Percentiles rank a stretch among this genome's conserved stretches.
These are phyloP conservation scores for Lactarius indigo DNA, from an alignment of 768 basidiomycete species.

Conservation along the genomic window DNA sequence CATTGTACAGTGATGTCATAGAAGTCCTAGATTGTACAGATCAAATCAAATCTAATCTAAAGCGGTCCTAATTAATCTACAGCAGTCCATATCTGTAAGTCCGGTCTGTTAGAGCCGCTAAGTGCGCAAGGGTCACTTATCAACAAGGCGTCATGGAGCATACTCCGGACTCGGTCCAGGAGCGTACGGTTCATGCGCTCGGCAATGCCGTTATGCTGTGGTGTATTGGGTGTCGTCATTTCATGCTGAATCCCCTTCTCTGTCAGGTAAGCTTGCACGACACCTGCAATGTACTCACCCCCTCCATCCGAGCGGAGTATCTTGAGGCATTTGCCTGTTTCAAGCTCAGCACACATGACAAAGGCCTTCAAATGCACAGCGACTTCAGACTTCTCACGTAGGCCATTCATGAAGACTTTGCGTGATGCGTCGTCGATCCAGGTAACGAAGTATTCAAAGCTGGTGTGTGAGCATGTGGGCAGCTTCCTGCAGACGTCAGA, in stretches of 20 bases:
- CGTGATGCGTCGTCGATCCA: constrained; percentile 13
- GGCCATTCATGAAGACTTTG: constrained; percentile 19
- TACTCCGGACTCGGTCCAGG: not conserved
- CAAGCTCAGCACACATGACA: constrained; percentile 17
- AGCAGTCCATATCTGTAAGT: no score
- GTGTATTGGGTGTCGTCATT: not conserved
- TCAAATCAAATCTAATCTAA: no score
- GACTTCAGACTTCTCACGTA: constrained; percentile 24
- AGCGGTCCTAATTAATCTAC: no score
- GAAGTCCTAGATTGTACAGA: no score
- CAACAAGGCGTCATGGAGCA: no score
- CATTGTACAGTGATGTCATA: no score
- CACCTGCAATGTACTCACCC: constrained; percentile 27
- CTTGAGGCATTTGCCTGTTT: constrained; percentile 25
- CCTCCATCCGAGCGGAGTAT: constrained; percentile 28
- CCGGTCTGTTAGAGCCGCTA: no score
- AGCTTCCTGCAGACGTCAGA: constrained; percentile 29
- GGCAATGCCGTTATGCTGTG: constrained; percentile 26
- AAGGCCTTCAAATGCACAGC: constrained; percentile 19
- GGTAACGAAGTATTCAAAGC: constrained; percentile 18
- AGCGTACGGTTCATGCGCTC: constrained; percentile 28
- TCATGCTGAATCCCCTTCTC: constrained; percentile 23
- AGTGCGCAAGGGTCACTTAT: no score
- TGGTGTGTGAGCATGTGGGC: constrained; percentile 4
- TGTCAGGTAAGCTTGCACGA: constrained; percentile 12